These are phyloP conservation scores for Samsoniella hepiali DNA, from an alignment of 2,329 filamentous ascomycete genomes.

Conservation along the genomic window DNA sequence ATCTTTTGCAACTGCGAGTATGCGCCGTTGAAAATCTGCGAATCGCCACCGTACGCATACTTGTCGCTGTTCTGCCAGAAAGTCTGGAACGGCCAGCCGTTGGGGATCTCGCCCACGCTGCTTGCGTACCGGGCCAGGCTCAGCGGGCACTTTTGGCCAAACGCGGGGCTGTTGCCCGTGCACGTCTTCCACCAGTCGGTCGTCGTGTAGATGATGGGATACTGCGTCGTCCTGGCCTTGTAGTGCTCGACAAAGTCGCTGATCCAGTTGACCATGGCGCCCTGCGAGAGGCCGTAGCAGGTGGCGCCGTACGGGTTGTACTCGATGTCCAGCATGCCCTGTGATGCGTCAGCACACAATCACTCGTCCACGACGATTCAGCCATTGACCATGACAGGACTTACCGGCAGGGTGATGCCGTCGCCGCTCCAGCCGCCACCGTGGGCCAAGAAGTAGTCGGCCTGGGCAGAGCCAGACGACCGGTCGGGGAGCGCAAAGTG, in stretches of 20 bases:
- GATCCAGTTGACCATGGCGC: constrained; percentile 52
- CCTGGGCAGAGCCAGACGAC: constrained; percentile 45
- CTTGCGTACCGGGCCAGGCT: constrained; percentile 45
- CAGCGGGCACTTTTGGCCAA: constrained; percentile 44
- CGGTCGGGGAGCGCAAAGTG: constrained; percentile 50
- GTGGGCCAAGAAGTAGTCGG: constrained; percentile 49
- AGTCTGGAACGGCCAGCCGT: constrained; percentile 50
- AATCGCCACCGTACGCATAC: constrained; percentile 23
- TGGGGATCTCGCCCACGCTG: constrained; percentile 43
- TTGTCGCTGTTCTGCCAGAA: constrained; percentile 40
- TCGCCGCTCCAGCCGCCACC: constrained; percentile 54
- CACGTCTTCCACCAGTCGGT: constrained; percentile 53
- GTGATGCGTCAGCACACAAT: background rate
- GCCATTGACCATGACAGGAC: background rate
- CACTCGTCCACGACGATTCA: background rate
- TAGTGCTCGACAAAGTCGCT: constrained; percentile 51
- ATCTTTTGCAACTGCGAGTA: constrained; percentile 24
- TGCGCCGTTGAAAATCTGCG: constrained; percentile 25
- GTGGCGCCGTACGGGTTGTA: constrained; percentile 35
- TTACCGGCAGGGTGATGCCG: constrained; percentile 47
- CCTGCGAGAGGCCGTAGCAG: constrained; percentile 45
- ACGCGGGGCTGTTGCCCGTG: constrained; percentile 47
- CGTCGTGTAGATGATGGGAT: constrained; percentile 52
- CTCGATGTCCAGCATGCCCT: constrained; percentile 55
- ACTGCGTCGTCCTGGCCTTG: constrained; percentile 41